A percentile compares a stretch with the other conserved stretches of the same genome.
Evolutionary conservation across 805 yeast genomes (phyloP).

Genomic region (Wickerhamiella occidentalis): DNA sequence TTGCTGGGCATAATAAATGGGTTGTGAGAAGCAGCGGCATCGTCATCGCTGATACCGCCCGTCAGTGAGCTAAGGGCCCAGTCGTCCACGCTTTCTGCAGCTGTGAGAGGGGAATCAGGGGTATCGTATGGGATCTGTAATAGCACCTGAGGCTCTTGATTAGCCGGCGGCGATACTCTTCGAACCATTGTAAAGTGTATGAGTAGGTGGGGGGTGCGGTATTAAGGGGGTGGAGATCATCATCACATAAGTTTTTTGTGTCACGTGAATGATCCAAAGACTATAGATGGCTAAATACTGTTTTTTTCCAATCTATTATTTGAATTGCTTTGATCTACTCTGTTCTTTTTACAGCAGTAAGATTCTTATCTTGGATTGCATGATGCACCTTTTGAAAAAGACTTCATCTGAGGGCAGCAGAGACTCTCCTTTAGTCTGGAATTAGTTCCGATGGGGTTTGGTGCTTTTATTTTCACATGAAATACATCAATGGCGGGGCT

Average conservation of each 20-base stretch:
- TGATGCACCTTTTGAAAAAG: neutral
- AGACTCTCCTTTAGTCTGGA: neutral
- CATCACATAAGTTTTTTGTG: neutral
- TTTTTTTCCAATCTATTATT: no score
- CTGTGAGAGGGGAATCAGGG: constrained; percentile 7
- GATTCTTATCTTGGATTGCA: neutral
- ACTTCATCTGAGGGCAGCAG: neutral
- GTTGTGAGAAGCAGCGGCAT: neutral
- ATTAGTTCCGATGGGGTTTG: neutral
- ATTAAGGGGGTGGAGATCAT: neutral
- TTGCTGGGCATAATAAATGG: constrained; percentile 15
- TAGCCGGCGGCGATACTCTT: neutral
- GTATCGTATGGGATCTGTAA: constrained; percentile 2
- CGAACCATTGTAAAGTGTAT: neutral
- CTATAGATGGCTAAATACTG: neutral
- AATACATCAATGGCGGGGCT: neutral
- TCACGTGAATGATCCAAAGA: neutral
- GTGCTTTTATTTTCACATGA: neutral
- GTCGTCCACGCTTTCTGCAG: constrained; percentile 13
- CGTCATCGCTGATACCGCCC: constrained; percentile 8
- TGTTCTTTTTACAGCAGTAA: no score
- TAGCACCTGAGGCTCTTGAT: neutral
- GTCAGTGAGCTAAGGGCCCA: constrained; percentile 16
- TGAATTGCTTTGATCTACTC: no score
- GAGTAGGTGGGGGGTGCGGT: neutral